Percentiles rank a stretch among this genome's conserved stretches.
Evolutionary conservation across 306 rosid genomes (phyloP).

Genomic region (Prunus padus): DNA sequence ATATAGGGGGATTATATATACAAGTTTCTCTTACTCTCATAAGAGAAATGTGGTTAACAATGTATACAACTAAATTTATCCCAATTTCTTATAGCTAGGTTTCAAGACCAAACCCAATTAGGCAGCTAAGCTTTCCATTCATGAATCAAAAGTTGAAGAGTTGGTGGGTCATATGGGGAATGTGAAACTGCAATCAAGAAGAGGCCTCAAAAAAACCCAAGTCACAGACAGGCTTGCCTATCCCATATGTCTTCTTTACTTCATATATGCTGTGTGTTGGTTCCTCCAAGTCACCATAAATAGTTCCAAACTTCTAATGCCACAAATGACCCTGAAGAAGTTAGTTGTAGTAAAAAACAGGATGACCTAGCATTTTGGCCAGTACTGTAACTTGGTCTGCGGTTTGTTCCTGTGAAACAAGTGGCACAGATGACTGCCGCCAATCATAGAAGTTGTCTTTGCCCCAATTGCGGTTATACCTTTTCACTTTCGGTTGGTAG

Average conservation of each 20-base stretch:
- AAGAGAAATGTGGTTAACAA: neutral
- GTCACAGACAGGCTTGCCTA: neutral
- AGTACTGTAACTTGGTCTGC: neutral
- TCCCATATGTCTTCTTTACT: neutral
- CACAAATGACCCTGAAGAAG: no score
- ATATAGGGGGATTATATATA: no score
- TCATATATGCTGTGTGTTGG: no score
- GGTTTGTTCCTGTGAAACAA: neutral
- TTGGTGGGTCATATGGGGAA: neutral
- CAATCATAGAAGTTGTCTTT: neutral
- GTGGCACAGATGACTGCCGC: neutral
- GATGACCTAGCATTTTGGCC: neutral
- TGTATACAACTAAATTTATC: neutral
- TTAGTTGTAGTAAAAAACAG: no score
- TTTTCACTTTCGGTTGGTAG: constrained; percentile 20
- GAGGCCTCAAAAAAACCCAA: neutral
- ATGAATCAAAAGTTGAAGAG: neutral
- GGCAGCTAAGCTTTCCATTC: neutral
- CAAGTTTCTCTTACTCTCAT: neutral
- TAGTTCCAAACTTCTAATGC: no score
- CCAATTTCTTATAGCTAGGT: neutral
- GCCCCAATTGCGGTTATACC: constrained; percentile 20
- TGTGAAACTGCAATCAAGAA: neutral
- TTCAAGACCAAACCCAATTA: neutral
- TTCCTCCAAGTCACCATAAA: no score